Conservation (phyloP, 208 protist genomes). For the Trichomonas vaginalis region DNA sequence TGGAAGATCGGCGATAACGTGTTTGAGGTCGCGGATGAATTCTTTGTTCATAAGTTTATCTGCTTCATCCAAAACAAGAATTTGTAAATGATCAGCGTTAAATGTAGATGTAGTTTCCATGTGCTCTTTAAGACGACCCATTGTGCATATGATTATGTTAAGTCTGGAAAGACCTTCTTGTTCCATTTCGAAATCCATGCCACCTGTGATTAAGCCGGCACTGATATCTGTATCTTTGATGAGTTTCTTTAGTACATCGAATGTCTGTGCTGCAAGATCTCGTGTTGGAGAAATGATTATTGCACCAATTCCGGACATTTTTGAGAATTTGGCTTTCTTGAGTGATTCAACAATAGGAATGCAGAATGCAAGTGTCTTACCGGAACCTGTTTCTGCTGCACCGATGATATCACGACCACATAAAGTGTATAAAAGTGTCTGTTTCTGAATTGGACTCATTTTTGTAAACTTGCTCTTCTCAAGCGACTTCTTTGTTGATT, state of each 20-base stretch:
- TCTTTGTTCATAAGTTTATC: conserved; percentile 89
- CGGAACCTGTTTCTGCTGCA: conserved; percentile 86
- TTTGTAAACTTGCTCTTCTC: conserved; percentile 57
- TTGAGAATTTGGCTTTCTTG: conserved; percentile 62
- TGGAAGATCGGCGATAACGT: conserved; percentile 72
- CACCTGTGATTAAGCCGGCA: conserved; percentile 73
- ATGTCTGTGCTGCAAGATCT: conserved; percentile 93
- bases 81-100: conserved; percentile 23
- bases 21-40: conserved; percentile 70
- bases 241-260: conserved; percentile 74
- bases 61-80: conserved; percentile 84
- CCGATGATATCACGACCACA: conserved; percentile 84
- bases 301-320: conserved; percentile 76
- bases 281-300: conserved; percentile 90
- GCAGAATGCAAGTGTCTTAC: conserved; percentile 93
- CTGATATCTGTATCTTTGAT: conserved; percentile 20
- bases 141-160: conserved; percentile 93
- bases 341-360: conserved; percentile 76
- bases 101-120: conserved; percentile 63
- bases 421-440: conserved; percentile 68
- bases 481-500: background rate
- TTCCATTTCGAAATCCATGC: conserved; percentile 65
- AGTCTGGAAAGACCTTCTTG: conserved; percentile 66
- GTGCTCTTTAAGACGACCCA: conserved; percentile 90
- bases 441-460: conserved; percentile 83